Evolutionary conservation across 345 rosid genomes (phyloP).

Genomic region (Populus alba): DNA sequence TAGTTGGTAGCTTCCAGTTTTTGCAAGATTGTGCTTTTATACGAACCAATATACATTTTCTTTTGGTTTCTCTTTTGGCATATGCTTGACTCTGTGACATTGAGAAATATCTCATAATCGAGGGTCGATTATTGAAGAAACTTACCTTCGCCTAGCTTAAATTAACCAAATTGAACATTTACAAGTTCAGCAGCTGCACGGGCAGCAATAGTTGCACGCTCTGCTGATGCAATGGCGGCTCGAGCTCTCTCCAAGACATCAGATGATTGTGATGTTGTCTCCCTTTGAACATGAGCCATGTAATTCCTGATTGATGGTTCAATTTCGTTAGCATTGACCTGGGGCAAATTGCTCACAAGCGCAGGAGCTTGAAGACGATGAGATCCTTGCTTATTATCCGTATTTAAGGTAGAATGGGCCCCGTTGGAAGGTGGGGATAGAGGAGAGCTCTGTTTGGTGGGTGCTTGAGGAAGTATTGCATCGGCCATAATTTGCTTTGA

Average conservation of each 20-base stretch:
- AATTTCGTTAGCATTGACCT: conserved; percentile 28
- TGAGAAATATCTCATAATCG: background rate
- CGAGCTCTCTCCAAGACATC: conserved; percentile 76
- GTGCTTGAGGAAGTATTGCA: conserved; percentile 38
- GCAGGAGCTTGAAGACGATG: conserved; percentile 29
- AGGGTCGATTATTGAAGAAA: background rate
- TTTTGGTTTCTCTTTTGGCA: background rate
- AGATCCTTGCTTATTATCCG: conserved; percentile 32
- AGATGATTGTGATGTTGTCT: conserved; percentile 34
- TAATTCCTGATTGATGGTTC: conserved; percentile 28
- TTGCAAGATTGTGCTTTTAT: background rate
- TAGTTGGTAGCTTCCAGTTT: background rate
- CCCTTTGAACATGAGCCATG: conserved; percentile 25
- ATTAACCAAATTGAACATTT: conserved; percentile 43
- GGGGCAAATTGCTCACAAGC: conserved; percentile 16
- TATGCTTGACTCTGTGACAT: background rate
- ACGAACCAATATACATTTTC: background rate
- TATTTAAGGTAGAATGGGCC: conserved; percentile 22
- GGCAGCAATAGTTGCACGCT: conserved; percentile 76
- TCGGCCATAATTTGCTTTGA: conserved; percentile 51
- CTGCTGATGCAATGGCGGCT: conserved; percentile 80
- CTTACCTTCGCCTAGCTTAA: conserved; percentile 39
- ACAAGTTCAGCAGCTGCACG: conserved; percentile 83
- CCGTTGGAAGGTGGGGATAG: conserved; percentile 43
- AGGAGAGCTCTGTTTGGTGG: conserved; percentile 28